Conservation (phyloP, 1,139 yeast species). For the Pichia sp. region DNA sequence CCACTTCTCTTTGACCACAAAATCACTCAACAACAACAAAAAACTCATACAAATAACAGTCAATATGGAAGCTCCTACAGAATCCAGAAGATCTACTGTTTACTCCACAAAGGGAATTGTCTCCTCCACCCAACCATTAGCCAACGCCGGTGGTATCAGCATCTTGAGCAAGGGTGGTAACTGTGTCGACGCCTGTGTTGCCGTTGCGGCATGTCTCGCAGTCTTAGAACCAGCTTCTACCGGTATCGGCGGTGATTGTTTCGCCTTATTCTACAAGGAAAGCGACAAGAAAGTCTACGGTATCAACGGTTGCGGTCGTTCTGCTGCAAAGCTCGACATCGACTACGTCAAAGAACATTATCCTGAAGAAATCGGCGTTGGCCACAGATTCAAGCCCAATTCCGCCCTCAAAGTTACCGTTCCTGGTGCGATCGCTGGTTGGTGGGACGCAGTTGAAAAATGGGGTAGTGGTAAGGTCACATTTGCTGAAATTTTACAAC, state of each 20-base stretch:
- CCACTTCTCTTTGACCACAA: too few relatives aligned
- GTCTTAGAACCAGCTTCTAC: constrained; percentile 77
- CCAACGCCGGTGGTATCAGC: constrained; percentile 70
- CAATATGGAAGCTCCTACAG: constrained; percentile 17
- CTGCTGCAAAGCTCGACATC: constrained; percentile 52
- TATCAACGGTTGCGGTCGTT: constrained; percentile 74
- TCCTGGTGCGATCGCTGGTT: constrained; percentile 79
- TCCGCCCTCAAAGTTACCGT: constrained; percentile 66
- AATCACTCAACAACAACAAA: too few relatives aligned
- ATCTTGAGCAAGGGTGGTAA: constrained; percentile 73
- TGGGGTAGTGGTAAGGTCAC: constrained; percentile 77
- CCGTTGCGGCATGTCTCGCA: constrained; percentile 72
- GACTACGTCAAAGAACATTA: constrained; percentile 45
- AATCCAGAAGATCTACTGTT: constrained; percentile 73
- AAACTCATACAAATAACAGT: background rate
- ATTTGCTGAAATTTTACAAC: constrained; percentile 57
- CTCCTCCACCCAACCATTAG: constrained; percentile 73
- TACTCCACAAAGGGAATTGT: constrained; percentile 76
- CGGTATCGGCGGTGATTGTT: constrained; percentile 84
- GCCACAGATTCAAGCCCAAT: constrained; percentile 39
- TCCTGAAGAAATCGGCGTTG: constrained; percentile 28
- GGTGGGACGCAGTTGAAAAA: constrained; percentile 63
- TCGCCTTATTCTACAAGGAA: constrained; percentile 59
- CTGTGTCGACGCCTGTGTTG: constrained; percentile 80
- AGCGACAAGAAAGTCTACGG: constrained; percentile 55